phyloP scores from a whole-genome alignment of 352 stramenopile species.

The Plasmopara muralis region DNA sequence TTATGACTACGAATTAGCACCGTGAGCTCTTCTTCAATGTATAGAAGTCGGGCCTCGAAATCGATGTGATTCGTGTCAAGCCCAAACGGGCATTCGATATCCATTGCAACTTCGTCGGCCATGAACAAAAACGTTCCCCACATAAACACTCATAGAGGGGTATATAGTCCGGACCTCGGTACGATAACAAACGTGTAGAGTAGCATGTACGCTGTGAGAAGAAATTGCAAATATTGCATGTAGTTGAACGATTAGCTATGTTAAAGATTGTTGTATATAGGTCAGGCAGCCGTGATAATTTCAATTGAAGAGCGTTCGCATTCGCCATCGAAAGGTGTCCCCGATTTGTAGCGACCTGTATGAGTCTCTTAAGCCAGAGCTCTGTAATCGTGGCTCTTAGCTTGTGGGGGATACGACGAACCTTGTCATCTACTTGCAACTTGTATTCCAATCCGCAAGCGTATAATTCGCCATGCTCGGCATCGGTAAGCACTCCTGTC shows the following conservation, averaged over 20 bases:
- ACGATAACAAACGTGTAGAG: conserved; percentile 85
- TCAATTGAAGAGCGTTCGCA: conserved; percentile 51
- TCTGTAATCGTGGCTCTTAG: conserved; percentile 69
- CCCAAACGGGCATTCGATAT: conserved; percentile 80
- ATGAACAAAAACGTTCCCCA: conserved; percentile 82
- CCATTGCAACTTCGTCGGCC: conserved; percentile 72
- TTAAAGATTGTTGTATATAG: conserved; percentile 81
- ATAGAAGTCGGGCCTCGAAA: conserved; percentile 54
- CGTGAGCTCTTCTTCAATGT: conserved; percentile 80
- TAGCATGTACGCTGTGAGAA: conserved; percentile 67
- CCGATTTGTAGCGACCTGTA: conserved; percentile 56
- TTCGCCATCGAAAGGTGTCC: conserved; percentile 53
- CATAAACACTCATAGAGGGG: conserved; percentile 70
- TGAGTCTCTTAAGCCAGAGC: conserved; percentile 69
- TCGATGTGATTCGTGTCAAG: conserved; percentile 80
- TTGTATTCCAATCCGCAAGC: conserved; percentile 56
- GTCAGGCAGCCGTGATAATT: conserved; percentile 56
- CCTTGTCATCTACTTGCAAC: conserved; percentile 27
- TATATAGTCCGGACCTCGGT: conserved; percentile 59
- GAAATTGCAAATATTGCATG: conserved; percentile 71
- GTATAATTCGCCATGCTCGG: conserved; percentile 66
- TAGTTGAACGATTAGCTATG: conserved; percentile 85
- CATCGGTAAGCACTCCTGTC: conserved; percentile 45
- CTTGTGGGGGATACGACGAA: conserved; percentile 61
- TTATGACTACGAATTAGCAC: conserved; percentile 76